These are phyloP conservation scores for Pyronema domesticum DNA, from an alignment of 495 filamentous ascomycete species.

Conservation along the genomic window DNA sequence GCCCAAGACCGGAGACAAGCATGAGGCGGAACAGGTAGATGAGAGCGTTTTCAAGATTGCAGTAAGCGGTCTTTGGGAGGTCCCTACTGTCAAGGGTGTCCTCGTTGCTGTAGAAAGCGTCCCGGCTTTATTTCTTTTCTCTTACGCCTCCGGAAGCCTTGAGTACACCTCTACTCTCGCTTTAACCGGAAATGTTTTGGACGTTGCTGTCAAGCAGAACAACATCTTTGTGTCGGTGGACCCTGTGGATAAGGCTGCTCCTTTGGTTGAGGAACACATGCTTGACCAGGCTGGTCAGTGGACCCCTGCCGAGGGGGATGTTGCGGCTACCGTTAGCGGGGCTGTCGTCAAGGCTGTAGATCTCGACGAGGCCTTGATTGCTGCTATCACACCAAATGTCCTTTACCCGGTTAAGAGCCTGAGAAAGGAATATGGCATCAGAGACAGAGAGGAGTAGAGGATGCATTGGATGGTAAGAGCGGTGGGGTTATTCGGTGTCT, in stretches of 20 bases:
- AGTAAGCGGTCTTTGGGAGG: constrained; percentile 32
- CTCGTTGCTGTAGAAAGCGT: constrained; percentile 30
- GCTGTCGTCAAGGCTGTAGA: constrained; percentile 16
- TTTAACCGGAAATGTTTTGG: constrained; percentile 44
- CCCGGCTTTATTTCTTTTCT: constrained; percentile 42
- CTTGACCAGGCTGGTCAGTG: constrained; percentile 2
- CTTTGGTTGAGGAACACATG: constrained; percentile 25
- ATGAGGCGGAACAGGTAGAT: not conserved
- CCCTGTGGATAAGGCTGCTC: constrained; percentile 27
- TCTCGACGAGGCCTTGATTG: not conserved
- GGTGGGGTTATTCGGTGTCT: not conserved
- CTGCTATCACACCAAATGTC: constrained; percentile 30
- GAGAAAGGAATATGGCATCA: constrained; percentile 41
- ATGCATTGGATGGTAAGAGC: not conserved
- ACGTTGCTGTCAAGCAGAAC: constrained; percentile 28
- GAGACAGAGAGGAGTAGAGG: constrained; percentile 24
- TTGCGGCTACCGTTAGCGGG: not conserved
- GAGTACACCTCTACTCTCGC: constrained; percentile 31
- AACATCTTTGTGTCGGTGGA: constrained; percentile 39
- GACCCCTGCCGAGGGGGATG: constrained; percentile 5
- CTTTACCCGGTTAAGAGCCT: constrained; percentile 57
- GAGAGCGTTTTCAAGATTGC: constrained; percentile 30
- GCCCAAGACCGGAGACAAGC: not conserved
- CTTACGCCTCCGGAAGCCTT: constrained; percentile 30
- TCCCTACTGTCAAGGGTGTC: constrained; percentile 18